A percentile compares a stretch with the other conserved stretches of the same genome.
These are phyloP conservation scores for Aaosphaeria arxii DNA, from an alignment of 2,329 filamentous ascomycete species.

Conservation along the genomic window DNA sequence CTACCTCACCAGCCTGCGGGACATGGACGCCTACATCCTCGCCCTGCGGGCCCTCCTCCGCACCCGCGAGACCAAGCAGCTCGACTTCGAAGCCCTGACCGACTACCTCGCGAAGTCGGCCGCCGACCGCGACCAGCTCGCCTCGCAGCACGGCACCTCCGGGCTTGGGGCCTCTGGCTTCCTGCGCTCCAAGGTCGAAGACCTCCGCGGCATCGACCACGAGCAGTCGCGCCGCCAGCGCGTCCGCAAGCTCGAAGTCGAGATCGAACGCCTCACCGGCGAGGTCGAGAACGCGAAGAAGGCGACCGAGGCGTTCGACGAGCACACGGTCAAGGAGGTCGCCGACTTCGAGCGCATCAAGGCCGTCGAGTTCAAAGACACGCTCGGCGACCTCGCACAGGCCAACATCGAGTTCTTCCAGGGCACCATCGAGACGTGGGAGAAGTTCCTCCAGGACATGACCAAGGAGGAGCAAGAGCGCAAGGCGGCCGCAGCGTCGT, in stretches of 20 bases:
- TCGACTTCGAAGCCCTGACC: slow-evolving; percentile 93
- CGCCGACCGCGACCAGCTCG: slow-evolving; percentile 77
- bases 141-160: slow-evolving; percentile 59
- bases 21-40: slow-evolving; percentile 94
- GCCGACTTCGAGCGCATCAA: slow-evolving; percentile 96
- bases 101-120: slow-evolving; percentile 94
- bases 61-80: slow-evolving; percentile 92
- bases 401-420: slow-evolving; percentile 86
- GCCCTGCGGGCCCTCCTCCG: slow-evolving; percentile 86
- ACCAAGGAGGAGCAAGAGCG: slow-evolving; percentile 59
- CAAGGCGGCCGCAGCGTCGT: slow-evolving; percentile 13
- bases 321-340: slow-evolving; percentile 91
- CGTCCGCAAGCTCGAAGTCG: slow-evolving; percentile 83
- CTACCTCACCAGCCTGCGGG: slow-evolving; percentile 85
- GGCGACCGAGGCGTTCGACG: slow-evolving; percentile 88
- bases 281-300: slow-evolving; percentile 84
- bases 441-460: slow-evolving; percentile 85
- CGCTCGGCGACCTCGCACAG: slow-evolving; percentile 78
- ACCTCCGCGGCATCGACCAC: slow-evolving; percentile 94
- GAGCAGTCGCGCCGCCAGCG: slow-evolving; percentile 86
- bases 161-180: slow-evolving; percentile 78
- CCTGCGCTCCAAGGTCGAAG: slow-evolving; percentile 90
- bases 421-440: slow-evolving; percentile 78
- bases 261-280: slow-evolving; percentile 85
- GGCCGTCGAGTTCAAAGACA: slow-evolving; percentile 83